A percentile compares a stretch with the other conserved stretches of the same genome.
These are phyloP conservation scores for Solanum etuberosum DNA, from an alignment of 257 asterid genomes.

Conservation along the genomic window DNA sequence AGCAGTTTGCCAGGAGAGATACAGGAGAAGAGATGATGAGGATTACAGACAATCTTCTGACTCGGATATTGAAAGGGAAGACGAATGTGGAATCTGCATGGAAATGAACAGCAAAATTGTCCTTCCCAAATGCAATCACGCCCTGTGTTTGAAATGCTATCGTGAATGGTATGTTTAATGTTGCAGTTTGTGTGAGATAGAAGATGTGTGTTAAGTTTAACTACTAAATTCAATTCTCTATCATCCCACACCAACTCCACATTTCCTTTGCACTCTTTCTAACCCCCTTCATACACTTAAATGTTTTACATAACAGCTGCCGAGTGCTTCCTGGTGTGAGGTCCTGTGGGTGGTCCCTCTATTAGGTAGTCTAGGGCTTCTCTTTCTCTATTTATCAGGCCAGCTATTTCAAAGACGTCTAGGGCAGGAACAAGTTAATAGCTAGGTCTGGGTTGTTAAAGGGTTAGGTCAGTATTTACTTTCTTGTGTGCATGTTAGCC, in stretches of 20 bases:
- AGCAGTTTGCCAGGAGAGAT: constrained; percentile 66
- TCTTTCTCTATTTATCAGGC: neutral
- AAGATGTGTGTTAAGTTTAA: neutral
- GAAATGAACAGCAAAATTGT: constrained; percentile 75
- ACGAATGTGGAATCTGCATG: constrained; percentile 98
- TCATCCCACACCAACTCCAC: neutral
- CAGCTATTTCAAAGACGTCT: neutral
- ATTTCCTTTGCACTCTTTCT: neutral
- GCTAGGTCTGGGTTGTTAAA: neutral
- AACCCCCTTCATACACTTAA: neutral
- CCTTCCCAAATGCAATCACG: constrained; percentile 77
- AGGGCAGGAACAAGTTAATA: neutral
- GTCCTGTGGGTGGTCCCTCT: neutral
- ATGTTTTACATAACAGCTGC: neutral
- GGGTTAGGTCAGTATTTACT: neutral
- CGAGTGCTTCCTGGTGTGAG: neutral
- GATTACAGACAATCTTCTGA: constrained; percentile 41
- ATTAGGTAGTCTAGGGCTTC: neutral
- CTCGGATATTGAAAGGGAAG: constrained; percentile 75
- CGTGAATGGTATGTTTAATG: constrained; percentile 64
- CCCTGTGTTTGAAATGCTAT: constrained; percentile 91
- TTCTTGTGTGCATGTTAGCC: neutral
- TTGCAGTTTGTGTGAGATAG: neutral
- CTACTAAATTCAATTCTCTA: neutral
- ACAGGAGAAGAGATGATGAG: constrained; percentile 66